Conservation (phyloP, 2,329 filamentous ascomycete species). For the Chrysoporthe puriensis region DNA sequence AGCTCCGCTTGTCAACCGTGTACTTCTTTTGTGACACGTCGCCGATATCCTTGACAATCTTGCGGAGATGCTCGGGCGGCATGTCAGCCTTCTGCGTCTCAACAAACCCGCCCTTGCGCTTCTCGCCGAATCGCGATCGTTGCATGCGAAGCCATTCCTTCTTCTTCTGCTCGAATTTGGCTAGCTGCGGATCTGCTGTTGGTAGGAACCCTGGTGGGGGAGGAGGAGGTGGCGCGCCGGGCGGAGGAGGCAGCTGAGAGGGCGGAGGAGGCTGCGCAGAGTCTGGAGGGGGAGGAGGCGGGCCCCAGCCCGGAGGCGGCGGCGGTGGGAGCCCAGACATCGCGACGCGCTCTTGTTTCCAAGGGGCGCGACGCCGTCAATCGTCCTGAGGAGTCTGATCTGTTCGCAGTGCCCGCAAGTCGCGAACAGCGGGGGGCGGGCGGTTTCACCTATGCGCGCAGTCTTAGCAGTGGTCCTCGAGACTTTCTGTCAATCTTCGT, state of each 20-base stretch:
- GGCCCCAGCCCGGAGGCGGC: constrained; percentile 62
- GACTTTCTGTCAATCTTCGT: constrained; percentile 1
- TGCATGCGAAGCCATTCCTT: constrained; percentile 95
- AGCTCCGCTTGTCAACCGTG: constrained; percentile 97
- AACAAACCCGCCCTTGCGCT: constrained; percentile 93
- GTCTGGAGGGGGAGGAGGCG: constrained; percentile 51
- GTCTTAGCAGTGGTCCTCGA: constrained; percentile 16
- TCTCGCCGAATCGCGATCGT: constrained; percentile 93
- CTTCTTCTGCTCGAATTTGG: constrained; percentile 98
- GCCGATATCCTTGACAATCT: constrained; percentile 97
- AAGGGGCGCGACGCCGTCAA: constrained; percentile 10
- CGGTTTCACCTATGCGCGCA: constrained; percentile 29
- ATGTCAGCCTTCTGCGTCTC: constrained; percentile 99
- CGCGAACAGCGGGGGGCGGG: constrained; percentile 26
- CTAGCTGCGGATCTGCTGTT: constrained; percentile 78
- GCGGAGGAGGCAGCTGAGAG: constrained; percentile 60
- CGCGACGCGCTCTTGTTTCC: constrained; percentile 28
- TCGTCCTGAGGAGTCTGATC: constrained; percentile 21
- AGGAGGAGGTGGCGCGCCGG: constrained; percentile 63
- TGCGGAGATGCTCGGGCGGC: constrained; percentile 96
- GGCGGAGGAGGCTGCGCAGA: constrained; percentile 61
- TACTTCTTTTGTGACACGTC: constrained; percentile 99
- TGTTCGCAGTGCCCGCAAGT: constrained; percentile 27
- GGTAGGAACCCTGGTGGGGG: constrained; percentile 87
- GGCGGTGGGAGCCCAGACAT: constrained; percentile 60